These are phyloP conservation scores for Colletotrichum sp. DNA, from an alignment of 2,329 filamentous ascomycete species.

Conservation along the genomic window DNA sequence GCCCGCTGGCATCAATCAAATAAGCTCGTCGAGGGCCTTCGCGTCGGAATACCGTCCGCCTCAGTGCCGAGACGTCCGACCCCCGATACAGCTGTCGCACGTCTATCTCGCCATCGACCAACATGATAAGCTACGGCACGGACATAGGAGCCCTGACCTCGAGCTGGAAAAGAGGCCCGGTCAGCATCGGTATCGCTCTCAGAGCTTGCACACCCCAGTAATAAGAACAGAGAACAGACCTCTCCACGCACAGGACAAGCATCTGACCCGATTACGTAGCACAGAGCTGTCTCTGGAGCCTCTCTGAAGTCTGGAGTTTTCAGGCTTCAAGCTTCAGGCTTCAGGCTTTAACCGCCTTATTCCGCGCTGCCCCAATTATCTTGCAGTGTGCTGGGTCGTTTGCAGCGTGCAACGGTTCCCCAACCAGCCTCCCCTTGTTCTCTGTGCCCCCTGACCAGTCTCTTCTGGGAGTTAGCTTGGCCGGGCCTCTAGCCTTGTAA, in stretches of 20 bases:
- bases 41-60: constrained; percentile 2
- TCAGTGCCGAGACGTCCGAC: constrained; percentile 16
- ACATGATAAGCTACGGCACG: constrained; percentile 10
- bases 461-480: constrained; percentile 4
- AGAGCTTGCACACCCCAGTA: background rate
- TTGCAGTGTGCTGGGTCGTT: background rate
- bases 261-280: background rate
- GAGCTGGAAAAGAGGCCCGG: background rate
- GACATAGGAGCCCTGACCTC: background rate
- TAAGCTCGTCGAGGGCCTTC: constrained; percentile 14
- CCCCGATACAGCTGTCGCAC: constrained; percentile 19
- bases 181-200: background rate
- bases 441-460: constrained; percentile 10
- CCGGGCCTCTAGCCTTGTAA: background rate
- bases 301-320: background rate
- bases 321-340: background rate
- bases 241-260: constrained; percentile 2
- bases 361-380: background rate
- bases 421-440: constrained; percentile 15
- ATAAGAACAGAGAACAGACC: background rate
- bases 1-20: background rate
- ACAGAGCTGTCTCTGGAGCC: background rate
- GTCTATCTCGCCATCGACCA: constrained; percentile 14
- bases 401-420: constrained; percentile 15
- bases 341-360: constrained; percentile 7